Evolutionary conservation across 306 rosid genomes (phyloP).

Genomic region (Quercus berberidifolia): DNA sequence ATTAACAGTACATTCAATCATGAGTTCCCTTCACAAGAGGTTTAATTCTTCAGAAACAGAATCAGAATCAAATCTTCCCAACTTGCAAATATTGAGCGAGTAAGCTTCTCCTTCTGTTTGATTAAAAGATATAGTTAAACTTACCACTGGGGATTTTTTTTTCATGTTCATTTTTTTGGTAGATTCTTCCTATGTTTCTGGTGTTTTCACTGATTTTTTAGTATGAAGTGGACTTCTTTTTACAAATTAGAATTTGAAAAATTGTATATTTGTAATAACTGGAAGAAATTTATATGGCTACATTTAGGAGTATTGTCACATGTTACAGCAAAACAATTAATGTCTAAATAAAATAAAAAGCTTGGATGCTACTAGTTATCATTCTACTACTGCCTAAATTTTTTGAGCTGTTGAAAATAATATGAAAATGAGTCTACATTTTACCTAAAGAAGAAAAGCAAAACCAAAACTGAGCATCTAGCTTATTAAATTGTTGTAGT

Average conservation of each 20-base stretch:
- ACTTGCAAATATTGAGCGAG: constrained; percentile 58
- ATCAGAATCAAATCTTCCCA: constrained; percentile 37
- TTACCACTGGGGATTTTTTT: neutral
- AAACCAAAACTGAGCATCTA: too few relatives aligned
- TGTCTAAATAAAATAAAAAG: neutral
- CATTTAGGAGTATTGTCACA: too few relatives aligned
- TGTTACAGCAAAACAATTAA: neutral
- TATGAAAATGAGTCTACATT: too few relatives aligned
- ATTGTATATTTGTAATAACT: neutral
- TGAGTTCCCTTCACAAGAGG: constrained; percentile 44
- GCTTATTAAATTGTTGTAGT: too few relatives aligned
- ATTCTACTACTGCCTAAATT: neutral
- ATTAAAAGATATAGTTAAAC: constrained; percentile 10
- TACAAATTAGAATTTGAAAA: neutral
- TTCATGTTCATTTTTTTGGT: neutral
- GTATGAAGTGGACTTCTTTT: neutral
- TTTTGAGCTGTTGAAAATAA: neutral
- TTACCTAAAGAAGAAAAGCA: too few relatives aligned
- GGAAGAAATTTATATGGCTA: neutral
- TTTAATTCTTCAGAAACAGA: constrained; percentile 33
- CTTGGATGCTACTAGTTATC: neutral
- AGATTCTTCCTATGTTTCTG: neutral
- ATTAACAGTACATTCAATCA: constrained; percentile 52
- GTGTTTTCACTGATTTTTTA: neutral
- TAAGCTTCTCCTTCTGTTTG: constrained; percentile 38